phyloP scores from a whole-genome alignment of 169 alveolate species.

The Cardiosporidium cionae region DNA sequence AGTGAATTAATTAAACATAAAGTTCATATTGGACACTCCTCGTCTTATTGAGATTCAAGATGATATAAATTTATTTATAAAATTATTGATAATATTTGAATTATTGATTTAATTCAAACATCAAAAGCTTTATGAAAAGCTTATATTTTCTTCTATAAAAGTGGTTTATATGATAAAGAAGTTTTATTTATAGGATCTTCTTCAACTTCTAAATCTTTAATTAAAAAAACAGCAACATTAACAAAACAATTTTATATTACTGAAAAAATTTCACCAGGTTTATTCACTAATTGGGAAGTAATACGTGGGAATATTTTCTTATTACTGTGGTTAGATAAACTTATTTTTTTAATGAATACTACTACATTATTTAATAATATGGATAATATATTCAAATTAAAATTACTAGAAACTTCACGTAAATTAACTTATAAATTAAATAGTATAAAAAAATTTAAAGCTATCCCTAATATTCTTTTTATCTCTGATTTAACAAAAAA shows the following conservation, averaged over 20 bases:
- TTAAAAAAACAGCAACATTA: conserved; percentile 3
- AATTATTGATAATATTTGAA: not conserved
- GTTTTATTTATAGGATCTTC: not conserved
- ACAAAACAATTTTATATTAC: conserved; percentile 5
- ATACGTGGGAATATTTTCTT: not conserved
- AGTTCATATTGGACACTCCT: conserved; percentile 1
- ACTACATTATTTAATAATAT: not conserved
- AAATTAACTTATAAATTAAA: not conserved
- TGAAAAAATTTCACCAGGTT: not conserved
- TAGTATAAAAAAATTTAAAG: not conserved
- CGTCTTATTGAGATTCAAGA: not conserved
- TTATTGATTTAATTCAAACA: not conserved
- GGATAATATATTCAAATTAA: not conserved
- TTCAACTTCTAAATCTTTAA: not conserved
- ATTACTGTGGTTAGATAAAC: not conserved
- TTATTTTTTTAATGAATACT: not conserved
- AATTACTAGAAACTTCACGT: not conserved
- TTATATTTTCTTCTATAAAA: not conserved
- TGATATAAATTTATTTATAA: not conserved
- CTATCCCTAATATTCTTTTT: not conserved
- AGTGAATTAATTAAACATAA: not conserved
- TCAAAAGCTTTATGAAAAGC: conserved; percentile 4
- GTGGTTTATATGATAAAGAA: not conserved
- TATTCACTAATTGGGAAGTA: not conserved
- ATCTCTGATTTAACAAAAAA: not conserved